Percentiles rank a stretch among this genome's conserved stretches.
Evolutionary conservation across 1,284 basidiomycete genomes (phyloP).

Genomic region (Cryptococcus sp.): DNA sequence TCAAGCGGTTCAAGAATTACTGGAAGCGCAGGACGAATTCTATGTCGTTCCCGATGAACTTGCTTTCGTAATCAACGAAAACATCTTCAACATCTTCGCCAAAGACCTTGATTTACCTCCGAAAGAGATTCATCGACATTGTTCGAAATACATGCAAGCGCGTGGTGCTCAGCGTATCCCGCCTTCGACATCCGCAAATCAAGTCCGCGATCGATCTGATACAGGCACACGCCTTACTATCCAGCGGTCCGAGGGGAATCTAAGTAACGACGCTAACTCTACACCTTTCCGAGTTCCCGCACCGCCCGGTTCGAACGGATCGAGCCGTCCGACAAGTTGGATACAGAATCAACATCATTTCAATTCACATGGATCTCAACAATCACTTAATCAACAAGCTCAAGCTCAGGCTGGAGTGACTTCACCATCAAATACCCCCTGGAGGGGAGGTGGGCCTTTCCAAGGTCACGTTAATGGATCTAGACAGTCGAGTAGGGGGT

Average conservation of each 20-base stretch:
- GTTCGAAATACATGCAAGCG: conserved; percentile 63
- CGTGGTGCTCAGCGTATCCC: conserved; percentile 9
- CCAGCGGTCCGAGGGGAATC: neutral
- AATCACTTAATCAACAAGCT: neutral
- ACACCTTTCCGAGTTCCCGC: neutral
- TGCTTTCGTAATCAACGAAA: conserved; percentile 69
- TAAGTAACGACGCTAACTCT: neutral
- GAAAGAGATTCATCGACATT: conserved; percentile 87
- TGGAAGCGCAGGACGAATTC: conserved; percentile 93
- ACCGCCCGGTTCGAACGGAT: neutral
- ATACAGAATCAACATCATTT: neutral
- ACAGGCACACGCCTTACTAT: neutral
- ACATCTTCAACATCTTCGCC: conserved; percentile 70
- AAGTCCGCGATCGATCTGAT: conserved; percentile 1
- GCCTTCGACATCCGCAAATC: neutral
- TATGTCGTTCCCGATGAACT: conserved; percentile 85
- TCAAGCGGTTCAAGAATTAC: conserved; percentile 71
- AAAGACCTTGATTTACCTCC: conserved; percentile 76
- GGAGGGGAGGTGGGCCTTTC: conserved; percentile 28
- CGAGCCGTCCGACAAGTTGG: neutral
- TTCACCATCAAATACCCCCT: neutral
- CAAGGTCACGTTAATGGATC: conserved; percentile 41
- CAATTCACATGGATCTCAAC: neutral
- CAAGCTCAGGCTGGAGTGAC: neutral
- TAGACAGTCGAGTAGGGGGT: conserved; percentile 46